phyloP scores from a whole-genome alignment of 768 basidiomycete species.

The Boletus reticuloceps region DNA sequence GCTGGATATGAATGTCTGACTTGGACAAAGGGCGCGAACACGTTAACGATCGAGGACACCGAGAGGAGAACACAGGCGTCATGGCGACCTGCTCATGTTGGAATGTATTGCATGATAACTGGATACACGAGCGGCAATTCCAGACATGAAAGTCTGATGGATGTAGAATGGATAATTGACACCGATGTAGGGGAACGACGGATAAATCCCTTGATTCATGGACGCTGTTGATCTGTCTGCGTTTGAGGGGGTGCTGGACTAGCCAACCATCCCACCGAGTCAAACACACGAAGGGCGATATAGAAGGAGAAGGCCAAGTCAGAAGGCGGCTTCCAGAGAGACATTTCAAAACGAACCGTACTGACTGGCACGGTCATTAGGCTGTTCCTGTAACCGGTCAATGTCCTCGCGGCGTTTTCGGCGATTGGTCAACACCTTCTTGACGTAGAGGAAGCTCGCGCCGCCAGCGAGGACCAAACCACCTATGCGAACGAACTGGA shows the following conservation, averaged over 20 bases:
- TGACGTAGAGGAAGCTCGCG: constrained; percentile 30
- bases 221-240: constrained; percentile 3
- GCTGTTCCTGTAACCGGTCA: constrained; percentile 13
- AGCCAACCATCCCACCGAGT: neutral
- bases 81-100: neutral
- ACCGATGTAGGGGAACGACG: neutral
- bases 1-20: neutral
- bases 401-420: constrained; percentile 20
- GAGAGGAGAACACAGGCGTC: neutral
- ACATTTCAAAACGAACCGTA: neutral
- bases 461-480: constrained; percentile 28
- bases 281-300: neutral
- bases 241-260: constrained; percentile 4
- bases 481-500: constrained; percentile 26
- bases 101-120: constrained; percentile 1
- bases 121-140: neutral
- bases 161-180: neutral
- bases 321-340: constrained; percentile 3
- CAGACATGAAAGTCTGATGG: neutral
- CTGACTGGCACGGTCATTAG: neutral
- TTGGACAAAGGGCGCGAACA: neutral
- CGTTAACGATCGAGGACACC: neutral
- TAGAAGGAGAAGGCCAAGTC: neutral
- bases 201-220: constrained; percentile 1
- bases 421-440: constrained; percentile 26